These are phyloP conservation scores for Candida montana DNA, from an alignment of 805 yeast species.

Conservation along the genomic window DNA sequence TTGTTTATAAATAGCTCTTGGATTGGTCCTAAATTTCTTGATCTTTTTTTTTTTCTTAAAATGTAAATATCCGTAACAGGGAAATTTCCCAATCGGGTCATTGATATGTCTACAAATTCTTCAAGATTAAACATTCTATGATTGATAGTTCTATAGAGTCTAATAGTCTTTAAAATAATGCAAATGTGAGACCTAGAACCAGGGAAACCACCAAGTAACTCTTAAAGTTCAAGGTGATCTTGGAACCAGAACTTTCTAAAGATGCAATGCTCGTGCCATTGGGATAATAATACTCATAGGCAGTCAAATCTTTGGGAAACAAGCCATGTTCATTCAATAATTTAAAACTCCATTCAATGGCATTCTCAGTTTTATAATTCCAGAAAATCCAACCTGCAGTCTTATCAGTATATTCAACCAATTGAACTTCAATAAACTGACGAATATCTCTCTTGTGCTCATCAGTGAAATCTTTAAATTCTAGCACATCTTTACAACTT, in stretches of 20 bases:
- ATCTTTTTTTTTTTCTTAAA: no score
- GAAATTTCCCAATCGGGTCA: no score
- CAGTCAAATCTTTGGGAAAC: conserved; percentile 57
- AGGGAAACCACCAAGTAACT: no score
- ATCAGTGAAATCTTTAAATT: conserved; percentile 37
- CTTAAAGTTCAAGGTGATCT: not conserved
- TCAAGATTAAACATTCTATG: no score
- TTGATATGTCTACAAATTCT: no score
- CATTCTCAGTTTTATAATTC: conserved; percentile 64
- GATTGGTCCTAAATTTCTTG: no score
- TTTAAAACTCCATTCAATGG: conserved; percentile 63
- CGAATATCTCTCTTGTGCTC: conserved; percentile 41
- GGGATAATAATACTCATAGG: conserved; percentile 41
- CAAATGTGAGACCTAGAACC: no score
- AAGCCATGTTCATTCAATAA: conserved; percentile 43
- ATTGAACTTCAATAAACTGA: conserved; percentile 54
- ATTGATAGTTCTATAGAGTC: no score
- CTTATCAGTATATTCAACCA: conserved; percentile 43
- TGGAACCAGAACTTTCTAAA: not conserved
- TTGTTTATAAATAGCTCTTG: no score
- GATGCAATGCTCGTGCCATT: conserved; percentile 19
- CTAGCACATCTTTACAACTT: conserved; percentile 36
- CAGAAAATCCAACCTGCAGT: conserved; percentile 63
- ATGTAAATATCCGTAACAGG: no score
- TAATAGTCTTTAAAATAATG: no score